Evolutionary conservation across 2,329 filamentous ascomycete species (phyloP).

Genomic region (Zarea fungicola): DNA sequence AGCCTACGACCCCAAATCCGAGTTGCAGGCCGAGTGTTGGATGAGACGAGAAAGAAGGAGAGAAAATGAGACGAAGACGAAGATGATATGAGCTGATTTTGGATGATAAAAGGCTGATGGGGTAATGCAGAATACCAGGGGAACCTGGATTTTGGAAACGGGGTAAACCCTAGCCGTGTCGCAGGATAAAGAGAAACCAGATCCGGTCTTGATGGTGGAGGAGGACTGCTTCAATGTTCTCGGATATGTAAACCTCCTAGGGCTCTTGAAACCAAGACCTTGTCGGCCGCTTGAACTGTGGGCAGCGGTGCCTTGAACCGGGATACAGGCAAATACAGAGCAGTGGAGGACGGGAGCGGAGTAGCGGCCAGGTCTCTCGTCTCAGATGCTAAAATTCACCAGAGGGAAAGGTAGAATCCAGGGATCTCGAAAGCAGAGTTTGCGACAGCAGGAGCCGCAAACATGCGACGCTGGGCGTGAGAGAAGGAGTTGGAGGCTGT

Average conservation of each 20-base stretch:
- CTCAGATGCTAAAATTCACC: constrained; percentile 4
- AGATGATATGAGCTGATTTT: constrained; percentile 10
- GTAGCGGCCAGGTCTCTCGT: neutral
- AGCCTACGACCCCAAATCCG: constrained; percentile 16
- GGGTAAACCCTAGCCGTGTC: constrained; percentile 9
- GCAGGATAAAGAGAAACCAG: constrained; percentile 10
- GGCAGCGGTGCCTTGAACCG: neutral
- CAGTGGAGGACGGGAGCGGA: neutral
- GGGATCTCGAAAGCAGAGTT: neutral
- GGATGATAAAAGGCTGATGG: constrained; percentile 9
- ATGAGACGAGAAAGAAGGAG: constrained; percentile 16
- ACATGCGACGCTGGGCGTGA: constrained; percentile 23
- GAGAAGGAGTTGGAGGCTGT: constrained; percentile 18
- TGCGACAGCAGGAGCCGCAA: constrained; percentile 15
- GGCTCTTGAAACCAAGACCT: constrained; percentile 9
- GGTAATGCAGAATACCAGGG: neutral
- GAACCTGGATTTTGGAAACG: constrained; percentile 2
- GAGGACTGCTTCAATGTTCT: constrained; percentile 9
- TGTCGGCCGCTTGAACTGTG: neutral
- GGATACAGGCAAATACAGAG: neutral
- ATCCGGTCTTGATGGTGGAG: constrained; percentile 9
- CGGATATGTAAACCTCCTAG: neutral
- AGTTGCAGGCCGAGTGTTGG: neutral
- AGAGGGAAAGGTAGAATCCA: neutral
- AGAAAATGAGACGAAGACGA: constrained; percentile 2